A percentile compares a stretch with the other conserved stretches of the same genome.
These are phyloP conservation scores for Phytopythium oedochilum DNA, from an alignment of 352 stramenopile species.

Conservation along the genomic window DNA sequence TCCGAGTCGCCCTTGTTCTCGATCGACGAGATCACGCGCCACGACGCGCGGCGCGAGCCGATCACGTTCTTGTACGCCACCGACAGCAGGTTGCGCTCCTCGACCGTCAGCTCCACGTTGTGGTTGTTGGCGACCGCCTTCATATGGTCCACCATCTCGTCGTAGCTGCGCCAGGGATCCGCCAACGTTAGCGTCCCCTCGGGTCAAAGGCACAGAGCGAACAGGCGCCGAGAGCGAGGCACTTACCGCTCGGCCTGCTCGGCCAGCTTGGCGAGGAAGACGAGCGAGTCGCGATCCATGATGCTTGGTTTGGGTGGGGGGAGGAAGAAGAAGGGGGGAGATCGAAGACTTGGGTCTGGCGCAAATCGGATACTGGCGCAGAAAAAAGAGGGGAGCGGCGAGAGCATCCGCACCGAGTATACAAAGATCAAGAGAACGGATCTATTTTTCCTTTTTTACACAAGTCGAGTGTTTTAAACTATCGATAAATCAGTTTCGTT, in stretches of 20 bases:
- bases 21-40: conserved; percentile 98
- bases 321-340: background rate
- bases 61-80: conserved; percentile 98
- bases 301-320: conserved; percentile 5
- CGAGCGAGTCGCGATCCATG: conserved; percentile 78
- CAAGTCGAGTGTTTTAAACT: too few relatives aligned
- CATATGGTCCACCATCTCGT: conserved; percentile 96
- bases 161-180: conserved; percentile 50
- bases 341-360: too few relatives aligned
- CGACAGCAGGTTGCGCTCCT: conserved; percentile 97
- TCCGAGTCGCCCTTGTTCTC: conserved; percentile 97
- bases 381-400: too few relatives aligned
- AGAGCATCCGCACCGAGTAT: too few relatives aligned
- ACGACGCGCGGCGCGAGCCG: conserved; percentile 96
- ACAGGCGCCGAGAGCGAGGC: too few relatives aligned
- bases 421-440: too few relatives aligned
- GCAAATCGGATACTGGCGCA: too few relatives aligned
- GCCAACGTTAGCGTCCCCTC: background rate
- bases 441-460: too few relatives aligned
- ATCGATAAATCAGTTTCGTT: too few relatives aligned
- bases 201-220: too few relatives aligned
- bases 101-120: conserved; percentile 96
- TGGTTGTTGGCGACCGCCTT: conserved; percentile 97
- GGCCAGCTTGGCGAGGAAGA: conserved; percentile 80
- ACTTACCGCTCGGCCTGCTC: conserved; percentile 80